phyloP scores from a whole-genome alignment of 192 early-diverging fungal genomes.

The Coemansia sp. region DNA sequence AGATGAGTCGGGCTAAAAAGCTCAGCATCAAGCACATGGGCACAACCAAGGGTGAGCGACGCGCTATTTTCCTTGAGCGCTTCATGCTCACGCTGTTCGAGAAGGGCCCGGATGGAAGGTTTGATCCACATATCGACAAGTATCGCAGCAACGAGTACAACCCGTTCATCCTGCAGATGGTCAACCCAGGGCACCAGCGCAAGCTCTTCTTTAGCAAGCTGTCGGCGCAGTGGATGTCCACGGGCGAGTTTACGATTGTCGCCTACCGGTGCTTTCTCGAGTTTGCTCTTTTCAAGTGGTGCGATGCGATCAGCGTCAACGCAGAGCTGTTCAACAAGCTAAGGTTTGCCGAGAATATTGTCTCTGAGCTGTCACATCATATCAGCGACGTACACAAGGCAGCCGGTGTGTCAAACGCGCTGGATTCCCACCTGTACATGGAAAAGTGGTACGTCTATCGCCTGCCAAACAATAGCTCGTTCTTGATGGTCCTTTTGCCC shows the following conservation, averaged over 20 bases:
- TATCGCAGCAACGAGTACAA: slow-evolving; percentile 58
- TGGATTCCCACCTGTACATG: slow-evolving; percentile 51
- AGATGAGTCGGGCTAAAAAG: slow-evolving; percentile 19
- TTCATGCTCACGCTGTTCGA: slow-evolving; percentile 59
- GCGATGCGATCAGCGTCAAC: slow-evolving; percentile 54
- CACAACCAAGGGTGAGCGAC: slow-evolving; percentile 30
- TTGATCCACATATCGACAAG: slow-evolving; percentile 50
- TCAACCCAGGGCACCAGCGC: slow-evolving; percentile 49
- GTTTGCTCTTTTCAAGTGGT: slow-evolving; percentile 54
- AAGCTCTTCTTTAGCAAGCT: slow-evolving; percentile 54
- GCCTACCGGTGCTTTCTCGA: slow-evolving; percentile 56
- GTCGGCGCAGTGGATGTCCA: slow-evolving; percentile 48
- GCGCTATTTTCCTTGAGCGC: slow-evolving; percentile 50
- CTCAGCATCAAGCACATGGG: slow-evolving; percentile 33
- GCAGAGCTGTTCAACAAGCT: slow-evolving; percentile 57
- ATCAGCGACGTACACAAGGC: slow-evolving; percentile 32
- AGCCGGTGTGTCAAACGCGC: slow-evolving; percentile 46
- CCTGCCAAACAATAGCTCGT: slow-evolving; percentile 54
- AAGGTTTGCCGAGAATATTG: slow-evolving; percentile 50
- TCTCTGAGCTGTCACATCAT: slow-evolving; percentile 40
- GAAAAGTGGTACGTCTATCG: slow-evolving; percentile 59
- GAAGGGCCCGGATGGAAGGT: slow-evolving; percentile 41
- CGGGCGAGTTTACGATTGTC: slow-evolving; percentile 57
- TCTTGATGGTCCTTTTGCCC: slow-evolving; percentile 56
- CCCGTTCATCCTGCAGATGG: slow-evolving; percentile 49